Evolutionary conservation across 768 basidiomycete genomes (phyloP).

Genomic region (Mycena maculata): DNA sequence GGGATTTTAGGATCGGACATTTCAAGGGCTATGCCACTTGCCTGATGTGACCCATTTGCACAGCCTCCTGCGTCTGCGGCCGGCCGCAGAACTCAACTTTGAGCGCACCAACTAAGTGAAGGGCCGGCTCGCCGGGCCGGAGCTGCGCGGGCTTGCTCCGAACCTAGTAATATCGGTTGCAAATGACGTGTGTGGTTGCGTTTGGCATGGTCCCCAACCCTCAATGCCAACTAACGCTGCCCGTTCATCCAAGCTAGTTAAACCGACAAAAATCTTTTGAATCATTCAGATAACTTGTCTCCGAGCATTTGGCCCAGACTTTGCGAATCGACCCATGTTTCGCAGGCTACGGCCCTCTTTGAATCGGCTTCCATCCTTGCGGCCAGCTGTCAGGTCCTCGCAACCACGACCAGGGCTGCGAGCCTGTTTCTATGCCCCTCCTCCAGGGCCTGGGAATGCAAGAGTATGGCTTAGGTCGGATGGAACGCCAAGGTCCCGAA

Average conservation of each 20-base stretch:
- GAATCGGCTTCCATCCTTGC: background rate
- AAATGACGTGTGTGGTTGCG: too few species aligned
- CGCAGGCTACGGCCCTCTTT: conserved; percentile 1
- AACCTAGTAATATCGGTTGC: too few species aligned
- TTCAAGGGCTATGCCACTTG: background rate
- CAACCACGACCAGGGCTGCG: conserved; percentile 1
- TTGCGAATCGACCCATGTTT: background rate
- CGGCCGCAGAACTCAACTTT: too few species aligned
- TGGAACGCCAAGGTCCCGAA: conserved; percentile 24
- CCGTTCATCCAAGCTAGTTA: too few species aligned
- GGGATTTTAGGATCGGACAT: background rate
- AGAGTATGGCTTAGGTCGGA: conserved; percentile 29
- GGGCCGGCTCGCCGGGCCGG: too few species aligned
- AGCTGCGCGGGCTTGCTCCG: too few species aligned
- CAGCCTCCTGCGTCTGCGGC: too few species aligned
- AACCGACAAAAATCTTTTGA: too few species aligned
- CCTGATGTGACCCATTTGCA: background rate
- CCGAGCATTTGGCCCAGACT: background rate
- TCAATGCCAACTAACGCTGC: too few species aligned
- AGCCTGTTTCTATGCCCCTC: conserved; percentile 16
- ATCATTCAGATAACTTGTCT: too few species aligned
- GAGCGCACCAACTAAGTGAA: too few species aligned
- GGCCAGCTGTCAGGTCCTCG: background rate
- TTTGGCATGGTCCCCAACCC: too few species aligned
- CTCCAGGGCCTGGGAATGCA: conserved; percentile 15